Percentiles rank a stretch among this genome's conserved stretches.
phyloP scores from a whole-genome alignment of 2,329 filamentous ascomycete genomes.

The Venturia aucupariae region DNA sequence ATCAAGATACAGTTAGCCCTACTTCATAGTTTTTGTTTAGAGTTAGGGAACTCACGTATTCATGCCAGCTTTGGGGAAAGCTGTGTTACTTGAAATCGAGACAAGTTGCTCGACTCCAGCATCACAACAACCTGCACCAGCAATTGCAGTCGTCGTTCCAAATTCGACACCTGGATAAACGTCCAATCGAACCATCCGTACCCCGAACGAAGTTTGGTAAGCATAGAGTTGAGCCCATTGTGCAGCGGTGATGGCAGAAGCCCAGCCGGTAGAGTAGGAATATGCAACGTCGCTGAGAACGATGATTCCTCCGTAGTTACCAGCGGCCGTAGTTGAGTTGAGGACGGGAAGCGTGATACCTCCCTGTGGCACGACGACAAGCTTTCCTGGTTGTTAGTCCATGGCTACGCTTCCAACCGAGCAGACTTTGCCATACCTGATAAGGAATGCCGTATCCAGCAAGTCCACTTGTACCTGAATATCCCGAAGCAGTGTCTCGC shows the following conservation, averaged over 20 bases:
- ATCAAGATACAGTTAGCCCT: not conserved
- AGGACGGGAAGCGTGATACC: conserved; percentile 40
- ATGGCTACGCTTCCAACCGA: not conserved
- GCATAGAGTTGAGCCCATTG: conserved; percentile 44
- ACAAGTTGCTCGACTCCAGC: conserved; percentile 41
- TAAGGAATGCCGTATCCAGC: conserved; percentile 48
- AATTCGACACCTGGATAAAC: conserved; percentile 40
- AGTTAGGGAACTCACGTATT: conserved; percentile 33
- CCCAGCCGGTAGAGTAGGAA: conserved; percentile 29
- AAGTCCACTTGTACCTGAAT: conserved; percentile 41
- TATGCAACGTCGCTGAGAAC: conserved; percentile 41
- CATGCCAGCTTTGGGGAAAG: conserved; percentile 44
- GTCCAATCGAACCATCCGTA: conserved; percentile 47
- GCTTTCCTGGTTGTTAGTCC: conserved; percentile 28
- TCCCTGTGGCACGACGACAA: conserved; percentile 38
- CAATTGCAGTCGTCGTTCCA: conserved; percentile 27
- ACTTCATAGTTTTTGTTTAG: conserved; percentile 23
- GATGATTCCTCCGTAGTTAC: conserved; percentile 48
- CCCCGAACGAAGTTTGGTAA: conserved; percentile 45
- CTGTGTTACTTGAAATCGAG: conserved; percentile 39
- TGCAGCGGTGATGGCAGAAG: conserved; percentile 39
- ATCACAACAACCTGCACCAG: conserved; percentile 38
- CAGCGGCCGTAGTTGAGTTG: conserved; percentile 30
- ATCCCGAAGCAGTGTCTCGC: conserved; percentile 35
- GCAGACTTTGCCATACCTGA: conserved; percentile 22